Evolutionary conservation across 140 eudicot species (phyloP), one percentile per base, ranked within the genome.

Genomic region (Ambrosia hybrid): DNA sequence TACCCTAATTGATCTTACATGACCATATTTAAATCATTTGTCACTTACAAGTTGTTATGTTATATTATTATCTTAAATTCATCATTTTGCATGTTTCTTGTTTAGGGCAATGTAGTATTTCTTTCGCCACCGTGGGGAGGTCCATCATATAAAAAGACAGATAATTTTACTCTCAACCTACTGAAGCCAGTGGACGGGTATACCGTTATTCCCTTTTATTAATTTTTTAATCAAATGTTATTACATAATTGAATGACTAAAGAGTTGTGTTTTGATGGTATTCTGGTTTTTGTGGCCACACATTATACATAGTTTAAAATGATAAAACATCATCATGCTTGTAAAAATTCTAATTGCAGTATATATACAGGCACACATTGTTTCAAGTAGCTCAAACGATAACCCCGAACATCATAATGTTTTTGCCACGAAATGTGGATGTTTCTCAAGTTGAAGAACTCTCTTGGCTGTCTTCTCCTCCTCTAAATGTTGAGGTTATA

Each of bases 101-200:
- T 30, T 67, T 81, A 77, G 94, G 96, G 94, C 33, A 83, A 85
- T 58, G 86, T 81, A 72, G 88, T 70, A 46, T 90, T 90, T 82
- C 97, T 90, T 72, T 83, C 97, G 26, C 95, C 97, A 65, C 97
- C 97, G 38, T 90, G 97, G 97, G 97, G 97, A 34, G 97, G 97
- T 45, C 97, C 97, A 60, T 81, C 89, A 51, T 90, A 87, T 71
- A 85, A 67, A 78, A 77, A 0, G 79, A 67, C 58, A 33, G 70
- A 78, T 33, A 83, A 72, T 49, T 90, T 78, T 61, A 81, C 88
- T 33, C 95, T 90, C 55, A 80, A 85, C 59, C 76, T 83, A 57
- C 81, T 90, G 68, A 87, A 83, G 89, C 97, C 97, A 41, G 84
- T 75, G 53, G 89, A 90, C 53, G 97, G 97, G 97, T 90, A 84